phyloP scores from a whole-genome alignment of 768 basidiomycete genomes.

The Coprinopsis cinerea region DNA sequence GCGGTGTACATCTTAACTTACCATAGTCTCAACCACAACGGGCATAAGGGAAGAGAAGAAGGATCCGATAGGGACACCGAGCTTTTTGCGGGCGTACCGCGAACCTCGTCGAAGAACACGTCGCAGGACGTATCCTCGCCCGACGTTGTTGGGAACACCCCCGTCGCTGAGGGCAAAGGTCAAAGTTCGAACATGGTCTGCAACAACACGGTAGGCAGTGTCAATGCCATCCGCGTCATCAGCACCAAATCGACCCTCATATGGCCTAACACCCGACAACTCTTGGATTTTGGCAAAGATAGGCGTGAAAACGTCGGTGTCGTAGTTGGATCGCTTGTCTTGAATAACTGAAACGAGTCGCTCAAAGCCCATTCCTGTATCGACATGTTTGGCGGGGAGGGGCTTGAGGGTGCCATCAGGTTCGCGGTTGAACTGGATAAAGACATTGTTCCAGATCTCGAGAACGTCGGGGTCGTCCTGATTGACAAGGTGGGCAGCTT shows the following conservation, averaged over 20 bases:
- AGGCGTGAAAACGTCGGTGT: constrained; percentile 91
- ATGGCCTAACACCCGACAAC: constrained; percentile 82
- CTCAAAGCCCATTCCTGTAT: constrained; percentile 99
- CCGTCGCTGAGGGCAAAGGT: constrained; percentile 96
- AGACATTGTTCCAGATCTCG: constrained; percentile 99
- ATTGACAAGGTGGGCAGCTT: constrained; percentile 90
- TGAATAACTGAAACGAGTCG: constrained; percentile 93
- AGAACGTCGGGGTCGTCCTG: constrained; percentile 95
- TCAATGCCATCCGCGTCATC: constrained; percentile 95
- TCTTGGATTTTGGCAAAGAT: constrained; percentile 85
- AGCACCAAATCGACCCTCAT: constrained; percentile 87
- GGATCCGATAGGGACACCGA: constrained; percentile 84
- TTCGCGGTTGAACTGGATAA: constrained; percentile 98
- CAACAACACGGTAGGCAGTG: constrained; percentile 95
- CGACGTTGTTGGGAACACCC: constrained; percentile 93
- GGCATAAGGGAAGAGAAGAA: constrained; percentile 95
- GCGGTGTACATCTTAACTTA: constrained; percentile 26
- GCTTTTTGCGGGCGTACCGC: constrained; percentile 93
- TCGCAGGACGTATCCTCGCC: constrained; percentile 94
- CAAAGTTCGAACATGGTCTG: constrained; percentile 93
- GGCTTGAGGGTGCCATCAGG: constrained; percentile 72
- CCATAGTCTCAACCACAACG: constrained; percentile 84
- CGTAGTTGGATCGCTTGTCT: constrained; percentile 91
- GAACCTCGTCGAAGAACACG: constrained; percentile 91
- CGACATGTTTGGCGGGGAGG: constrained; percentile 91